Percentiles rank a stretch among this genome's conserved stretches.
phyloP scores from a whole-genome alignment of 768 basidiomycete species.

The Agaricus blazei region DNA sequence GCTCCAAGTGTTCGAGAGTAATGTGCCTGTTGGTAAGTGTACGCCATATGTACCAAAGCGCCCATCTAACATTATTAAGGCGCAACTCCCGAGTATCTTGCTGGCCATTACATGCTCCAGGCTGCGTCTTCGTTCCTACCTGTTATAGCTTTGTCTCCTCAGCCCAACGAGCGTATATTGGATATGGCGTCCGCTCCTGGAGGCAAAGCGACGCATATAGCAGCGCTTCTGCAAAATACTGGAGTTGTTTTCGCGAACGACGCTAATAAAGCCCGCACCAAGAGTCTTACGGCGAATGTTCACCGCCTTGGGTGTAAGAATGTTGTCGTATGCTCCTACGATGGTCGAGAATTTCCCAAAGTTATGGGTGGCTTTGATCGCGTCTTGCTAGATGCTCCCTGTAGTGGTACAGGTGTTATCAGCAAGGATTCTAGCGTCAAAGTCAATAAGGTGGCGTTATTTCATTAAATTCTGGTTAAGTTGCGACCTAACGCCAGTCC shows the following conservation, averaged over 20 bases:
- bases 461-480: neutral
- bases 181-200: slow-evolving; percentile 99
- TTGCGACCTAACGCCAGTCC: slow-evolving; percentile 7
- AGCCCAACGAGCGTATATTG: slow-evolving; percentile 88
- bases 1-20: slow-evolving; percentile 96
- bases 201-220: slow-evolving; percentile 97
- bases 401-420: slow-evolving; percentile 97
- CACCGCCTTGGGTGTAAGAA: slow-evolving; percentile 98
- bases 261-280: slow-evolving; percentile 88
- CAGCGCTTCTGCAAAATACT: slow-evolving; percentile 94
- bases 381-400: slow-evolving; percentile 95
- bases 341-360: slow-evolving; percentile 96
- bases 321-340: slow-evolving; percentile 94
- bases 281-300: slow-evolving; percentile 94
- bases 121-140: slow-evolving; percentile 99
- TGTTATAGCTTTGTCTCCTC: slow-evolving; percentile 90
- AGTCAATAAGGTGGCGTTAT: slow-evolving; percentile 82
- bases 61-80: neutral
- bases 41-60: neutral
- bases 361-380: slow-evolving; percentile 99
- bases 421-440: slow-evolving; percentile 97
- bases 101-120: slow-evolving; percentile 99
- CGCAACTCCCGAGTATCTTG: slow-evolving; percentile 97
- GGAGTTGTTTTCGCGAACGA: slow-evolving; percentile 99
- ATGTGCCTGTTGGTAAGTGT: slow-evolving; percentile 75